These are phyloP conservation scores for Aphanomyces invadans DNA, from an alignment of 352 stramenopile genomes.

Conservation along the genomic window DNA sequence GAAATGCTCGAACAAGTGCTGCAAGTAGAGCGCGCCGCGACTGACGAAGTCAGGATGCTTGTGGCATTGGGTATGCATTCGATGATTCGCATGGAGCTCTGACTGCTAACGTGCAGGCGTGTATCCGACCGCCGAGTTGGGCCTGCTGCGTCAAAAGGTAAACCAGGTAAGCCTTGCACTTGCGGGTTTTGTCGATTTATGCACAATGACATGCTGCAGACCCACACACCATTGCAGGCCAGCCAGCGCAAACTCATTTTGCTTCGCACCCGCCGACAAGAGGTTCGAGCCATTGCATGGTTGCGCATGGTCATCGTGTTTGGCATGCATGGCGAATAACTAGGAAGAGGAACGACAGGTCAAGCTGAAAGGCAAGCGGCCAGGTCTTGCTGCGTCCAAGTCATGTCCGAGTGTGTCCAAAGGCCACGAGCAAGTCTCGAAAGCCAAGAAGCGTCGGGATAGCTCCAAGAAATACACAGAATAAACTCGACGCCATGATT, in stretches of 20 bases:
- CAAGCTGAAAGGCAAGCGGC: neutral
- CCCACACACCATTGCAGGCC: neutral
- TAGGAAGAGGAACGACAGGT: neutral
- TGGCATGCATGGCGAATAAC: neutral
- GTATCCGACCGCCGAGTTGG: neutral
- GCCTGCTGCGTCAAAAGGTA: neutral
- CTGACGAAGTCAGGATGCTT: neutral
- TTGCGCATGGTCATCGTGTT: neutral
- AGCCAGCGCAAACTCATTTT: neutral
- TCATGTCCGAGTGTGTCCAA: constrained; percentile 5
- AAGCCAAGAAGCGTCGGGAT: neutral
- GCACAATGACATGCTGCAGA: too few species aligned
- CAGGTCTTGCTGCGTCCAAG: neutral
- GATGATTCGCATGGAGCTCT: neutral
- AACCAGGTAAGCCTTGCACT: neutral
- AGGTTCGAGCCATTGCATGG: neutral
- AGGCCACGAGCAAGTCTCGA: too few species aligned
- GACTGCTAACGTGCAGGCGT: neutral
- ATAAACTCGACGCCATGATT: too few species aligned
- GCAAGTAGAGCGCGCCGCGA: neutral
- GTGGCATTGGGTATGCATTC: neutral
- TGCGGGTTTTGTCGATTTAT: neutral
- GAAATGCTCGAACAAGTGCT: neutral
- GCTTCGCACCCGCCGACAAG: constrained; percentile 4
- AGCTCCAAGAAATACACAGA: neutral